These are phyloP conservation scores for Neurospora sp. DNA, from an alignment of 495 filamentous ascomycete species.

Conservation along the genomic window DNA sequence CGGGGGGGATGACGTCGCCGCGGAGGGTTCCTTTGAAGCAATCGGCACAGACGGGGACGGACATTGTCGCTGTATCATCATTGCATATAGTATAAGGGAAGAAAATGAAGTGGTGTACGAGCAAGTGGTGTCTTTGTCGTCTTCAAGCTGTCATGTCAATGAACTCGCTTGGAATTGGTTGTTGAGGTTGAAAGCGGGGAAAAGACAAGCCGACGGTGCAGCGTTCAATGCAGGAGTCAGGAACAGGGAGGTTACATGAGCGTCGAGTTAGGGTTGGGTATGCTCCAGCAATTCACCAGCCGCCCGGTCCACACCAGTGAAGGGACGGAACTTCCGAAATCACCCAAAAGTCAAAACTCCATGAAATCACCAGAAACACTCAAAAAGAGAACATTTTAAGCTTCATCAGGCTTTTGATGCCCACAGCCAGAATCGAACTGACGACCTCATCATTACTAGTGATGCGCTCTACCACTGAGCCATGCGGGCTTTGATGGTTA, in stretches of 20 bases:
- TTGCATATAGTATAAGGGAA: background rate
- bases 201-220: background rate
- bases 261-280: background rate
- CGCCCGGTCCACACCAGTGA: background rate
- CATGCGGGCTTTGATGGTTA: background rate
- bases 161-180: background rate
- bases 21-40: conserved; percentile 24
- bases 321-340: background rate
- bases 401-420: background rate
- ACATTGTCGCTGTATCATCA: background rate
- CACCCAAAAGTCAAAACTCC: background rate
- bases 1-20: conserved; percentile 17
- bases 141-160: background rate
- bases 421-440: background rate
- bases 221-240: too few species aligned
- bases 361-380: background rate
- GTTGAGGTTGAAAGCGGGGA: background rate
- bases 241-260: background rate
- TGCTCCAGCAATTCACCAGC: background rate
- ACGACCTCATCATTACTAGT: background rate
- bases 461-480: background rate
- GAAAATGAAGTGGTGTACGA: background rate
- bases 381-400: background rate
- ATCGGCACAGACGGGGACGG: conserved; percentile 12
- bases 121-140: background rate